Evolutionary conservation across 1,139 yeast genomes (phyloP).

Genomic region (Debaryomyces sp.): DNA sequence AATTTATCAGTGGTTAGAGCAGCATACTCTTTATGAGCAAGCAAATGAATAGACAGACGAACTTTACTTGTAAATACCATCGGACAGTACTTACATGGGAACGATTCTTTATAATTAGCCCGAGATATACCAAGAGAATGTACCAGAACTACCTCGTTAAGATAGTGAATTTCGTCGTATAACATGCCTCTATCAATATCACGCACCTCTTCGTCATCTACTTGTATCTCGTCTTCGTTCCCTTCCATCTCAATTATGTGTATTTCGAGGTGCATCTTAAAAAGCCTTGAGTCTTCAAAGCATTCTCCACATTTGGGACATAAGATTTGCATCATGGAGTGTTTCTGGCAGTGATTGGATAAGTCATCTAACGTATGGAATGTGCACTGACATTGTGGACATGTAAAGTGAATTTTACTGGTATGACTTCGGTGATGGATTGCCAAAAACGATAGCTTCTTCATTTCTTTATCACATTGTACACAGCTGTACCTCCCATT

Average conservation of each 20-base stretch:
- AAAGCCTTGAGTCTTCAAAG: slow-evolving; percentile 8
- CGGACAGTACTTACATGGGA: slow-evolving; percentile 3
- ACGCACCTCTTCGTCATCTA: not conserved
- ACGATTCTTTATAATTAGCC: not conserved
- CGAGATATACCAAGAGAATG: not conserved
- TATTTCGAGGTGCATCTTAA: slow-evolving; percentile 10
- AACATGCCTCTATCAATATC: slow-evolving; percentile 1
- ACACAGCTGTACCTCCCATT: slow-evolving; percentile 4
- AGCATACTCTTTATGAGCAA: slow-evolving; percentile 1
- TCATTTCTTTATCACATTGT: slow-evolving; percentile 6
- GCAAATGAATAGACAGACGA: slow-evolving; percentile 6
- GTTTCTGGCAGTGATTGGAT: slow-evolving; percentile 10
- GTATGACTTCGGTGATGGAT: slow-evolving; percentile 11
- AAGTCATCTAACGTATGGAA: slow-evolving; percentile 1
- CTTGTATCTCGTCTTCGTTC: not conserved
- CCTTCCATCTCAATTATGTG: slow-evolving; percentile 12
- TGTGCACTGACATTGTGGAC: slow-evolving; percentile 9
- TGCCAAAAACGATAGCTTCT: slow-evolving; percentile 11
- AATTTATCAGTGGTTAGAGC: not conserved
- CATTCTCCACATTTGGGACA: slow-evolving; percentile 10
- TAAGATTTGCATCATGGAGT: not conserved
- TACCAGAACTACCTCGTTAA: not conserved
- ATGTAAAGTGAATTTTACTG: slow-evolving; percentile 1
- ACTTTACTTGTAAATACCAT: slow-evolving; percentile 5
- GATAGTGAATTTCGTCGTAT: not conserved